A percentile compares a stretch with the other conserved stretches of the same genome.
These are phyloP conservation scores for Firmiana major DNA, from an alignment of 345 rosid genomes.

Conservation along the genomic window DNA sequence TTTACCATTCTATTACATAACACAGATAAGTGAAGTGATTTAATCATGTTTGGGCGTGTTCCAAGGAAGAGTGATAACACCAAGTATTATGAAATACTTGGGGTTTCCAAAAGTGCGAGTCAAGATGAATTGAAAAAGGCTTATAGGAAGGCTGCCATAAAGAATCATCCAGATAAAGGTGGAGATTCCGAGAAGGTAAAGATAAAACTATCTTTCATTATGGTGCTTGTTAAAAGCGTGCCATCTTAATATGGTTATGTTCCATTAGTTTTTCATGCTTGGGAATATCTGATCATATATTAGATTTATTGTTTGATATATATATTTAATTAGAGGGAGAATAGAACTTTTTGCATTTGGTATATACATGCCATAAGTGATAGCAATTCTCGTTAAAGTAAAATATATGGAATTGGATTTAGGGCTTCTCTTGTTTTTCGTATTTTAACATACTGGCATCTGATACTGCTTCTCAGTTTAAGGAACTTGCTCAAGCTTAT, in stretches of 20 bases:
- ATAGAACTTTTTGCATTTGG: background rate
- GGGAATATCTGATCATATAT: background rate
- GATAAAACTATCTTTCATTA: background rate
- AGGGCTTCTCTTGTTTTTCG: background rate
- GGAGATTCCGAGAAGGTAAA: conserved; percentile 63
- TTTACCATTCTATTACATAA: background rate
- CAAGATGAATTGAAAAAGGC: conserved; percentile 63
- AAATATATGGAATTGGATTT: background rate
- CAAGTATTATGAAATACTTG: conserved; percentile 44
- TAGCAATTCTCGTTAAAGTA: no score
- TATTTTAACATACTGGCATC: background rate
- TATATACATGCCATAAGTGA: background rate
- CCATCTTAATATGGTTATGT: background rate
- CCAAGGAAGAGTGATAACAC: conserved; percentile 33
- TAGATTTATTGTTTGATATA: background rate
- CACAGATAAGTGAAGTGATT: conserved; percentile 15
- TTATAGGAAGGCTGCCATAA: conserved; percentile 52
- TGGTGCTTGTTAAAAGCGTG: background rate
- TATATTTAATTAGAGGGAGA: background rate
- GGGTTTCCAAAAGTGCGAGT: conserved; percentile 41
- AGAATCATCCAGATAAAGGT: conserved; percentile 69
- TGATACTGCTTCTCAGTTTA: conserved; percentile 36
- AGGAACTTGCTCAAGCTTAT: conserved; percentile 67
- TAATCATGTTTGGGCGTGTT: conserved; percentile 52
- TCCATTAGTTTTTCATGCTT: background rate